Percentiles rank a stretch among this genome's conserved stretches.
Conservation (phyloP, 2,329 filamentous ascomycete species). For the Fusarium nelsonii region DNA sequence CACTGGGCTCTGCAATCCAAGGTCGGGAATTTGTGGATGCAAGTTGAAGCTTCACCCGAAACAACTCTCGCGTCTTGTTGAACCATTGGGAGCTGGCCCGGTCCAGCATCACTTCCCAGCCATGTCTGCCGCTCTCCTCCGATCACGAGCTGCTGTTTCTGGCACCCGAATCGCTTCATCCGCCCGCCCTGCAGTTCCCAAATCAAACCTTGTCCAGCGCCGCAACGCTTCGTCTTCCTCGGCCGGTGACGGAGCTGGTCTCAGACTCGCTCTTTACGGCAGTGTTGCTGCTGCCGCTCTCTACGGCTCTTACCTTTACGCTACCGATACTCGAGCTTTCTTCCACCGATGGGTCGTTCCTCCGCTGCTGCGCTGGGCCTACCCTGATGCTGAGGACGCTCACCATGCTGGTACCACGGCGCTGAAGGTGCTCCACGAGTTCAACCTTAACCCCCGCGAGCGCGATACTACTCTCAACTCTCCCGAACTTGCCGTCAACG, state of each 20-base stretch:
- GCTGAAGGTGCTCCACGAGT: slow-evolving; percentile 78
- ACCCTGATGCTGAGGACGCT: slow-evolving; percentile 88
- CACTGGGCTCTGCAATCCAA: slow-evolving; percentile 41
- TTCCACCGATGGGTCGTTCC: slow-evolving; percentile 76
- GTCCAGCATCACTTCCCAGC: slow-evolving; percentile 45
- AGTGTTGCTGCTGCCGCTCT: slow-evolving; percentile 57
- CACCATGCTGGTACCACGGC: slow-evolving; percentile 81
- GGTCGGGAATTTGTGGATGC: slow-evolving; percentile 45
- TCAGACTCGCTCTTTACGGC: slow-evolving; percentile 57
- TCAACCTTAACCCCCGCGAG: slow-evolving; percentile 86
- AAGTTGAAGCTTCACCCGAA: slow-evolving; percentile 46
- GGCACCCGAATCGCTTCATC: slow-evolving; percentile 37
- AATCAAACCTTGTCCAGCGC: slow-evolving; percentile 40
- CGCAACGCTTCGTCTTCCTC: slow-evolving; percentile 55
- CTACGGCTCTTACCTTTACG: slow-evolving; percentile 71
- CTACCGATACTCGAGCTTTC: slow-evolving; percentile 80
- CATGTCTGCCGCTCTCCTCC: slow-evolving; percentile 46
- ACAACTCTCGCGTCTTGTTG: slow-evolving; percentile 43
- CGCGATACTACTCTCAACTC: slow-evolving; percentile 63
- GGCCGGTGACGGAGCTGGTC: slow-evolving; percentile 46
- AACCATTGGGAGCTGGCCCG: slow-evolving; percentile 50
- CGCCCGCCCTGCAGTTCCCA: slow-evolving; percentile 37
- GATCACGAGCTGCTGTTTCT: slow-evolving; percentile 42
- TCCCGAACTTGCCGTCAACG: slow-evolving; percentile 56
- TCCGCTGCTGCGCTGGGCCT: slow-evolving; percentile 73